Evolutionary conservation across 2,329 filamentous ascomycete species (phyloP).

Genomic region (Aspergillus felis): DNA sequence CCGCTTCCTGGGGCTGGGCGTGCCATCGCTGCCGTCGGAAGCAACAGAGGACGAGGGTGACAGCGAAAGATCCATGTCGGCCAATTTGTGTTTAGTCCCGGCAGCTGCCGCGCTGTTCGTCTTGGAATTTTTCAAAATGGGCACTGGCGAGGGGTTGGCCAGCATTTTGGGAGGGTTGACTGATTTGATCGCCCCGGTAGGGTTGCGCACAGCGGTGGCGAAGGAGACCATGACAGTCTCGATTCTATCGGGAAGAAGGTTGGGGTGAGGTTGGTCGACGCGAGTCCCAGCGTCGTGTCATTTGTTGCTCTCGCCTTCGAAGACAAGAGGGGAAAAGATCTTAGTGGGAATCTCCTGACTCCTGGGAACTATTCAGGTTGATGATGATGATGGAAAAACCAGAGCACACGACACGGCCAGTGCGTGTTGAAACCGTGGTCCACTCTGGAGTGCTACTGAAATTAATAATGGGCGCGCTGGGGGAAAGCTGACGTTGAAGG

Average conservation of each 20-base stretch:
- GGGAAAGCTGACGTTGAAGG: neutral
- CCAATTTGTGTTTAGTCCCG: constrained; percentile 36
- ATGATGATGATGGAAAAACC: neutral
- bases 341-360: neutral
- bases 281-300: constrained; percentile 15
- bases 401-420: constrained; percentile 18
- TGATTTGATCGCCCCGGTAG: constrained; percentile 23
- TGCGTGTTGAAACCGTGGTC: constrained; percentile 8
- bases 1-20: constrained; percentile 37
- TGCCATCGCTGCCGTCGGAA: constrained; percentile 23
- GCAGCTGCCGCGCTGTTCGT: constrained; percentile 12
- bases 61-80: constrained; percentile 32
- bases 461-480: constrained; percentile 3
- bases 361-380: neutral
- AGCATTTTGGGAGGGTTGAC: constrained; percentile 29
- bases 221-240: constrained; percentile 33
- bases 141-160: constrained; percentile 27
- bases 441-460: constrained; percentile 13
- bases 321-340: neutral
- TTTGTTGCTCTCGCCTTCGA: constrained; percentile 14
- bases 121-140: constrained; percentile 37
- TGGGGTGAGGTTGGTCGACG: constrained; percentile 5
- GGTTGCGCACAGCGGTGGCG: constrained; percentile 24
- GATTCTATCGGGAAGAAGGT: constrained; percentile 6
- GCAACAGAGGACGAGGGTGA: constrained; percentile 27